Evolutionary conservation across 2,329 filamentous ascomycete genomes (phyloP).

Genomic region (Epicoccum sorghinum): DNA sequence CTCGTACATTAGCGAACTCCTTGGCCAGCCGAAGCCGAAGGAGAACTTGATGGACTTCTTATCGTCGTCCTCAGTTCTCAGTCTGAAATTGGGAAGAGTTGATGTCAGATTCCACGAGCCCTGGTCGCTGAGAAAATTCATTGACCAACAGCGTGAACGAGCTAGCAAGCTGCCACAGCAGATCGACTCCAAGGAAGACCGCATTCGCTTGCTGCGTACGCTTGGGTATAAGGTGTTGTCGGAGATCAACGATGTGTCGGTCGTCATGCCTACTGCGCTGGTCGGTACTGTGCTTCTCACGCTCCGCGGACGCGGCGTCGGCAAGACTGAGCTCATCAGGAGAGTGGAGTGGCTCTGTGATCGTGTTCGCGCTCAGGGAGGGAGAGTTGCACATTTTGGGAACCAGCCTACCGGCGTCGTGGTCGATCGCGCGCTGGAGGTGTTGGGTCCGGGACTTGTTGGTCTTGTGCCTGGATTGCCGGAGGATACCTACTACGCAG

Average conservation of each 20-base stretch:
- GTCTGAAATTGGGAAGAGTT: slow-evolving; percentile 85
- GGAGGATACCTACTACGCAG: slow-evolving; percentile 92
- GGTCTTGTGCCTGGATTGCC: slow-evolving; percentile 78
- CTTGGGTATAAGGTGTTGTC: slow-evolving; percentile 90
- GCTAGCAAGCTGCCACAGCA: slow-evolving; percentile 51
- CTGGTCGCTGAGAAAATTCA: slow-evolving; percentile 85
- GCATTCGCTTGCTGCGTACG: slow-evolving; percentile 78
- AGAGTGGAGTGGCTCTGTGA: slow-evolving; percentile 89
- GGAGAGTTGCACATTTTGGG: slow-evolving; percentile 91
- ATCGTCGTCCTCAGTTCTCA: slow-evolving; percentile 86
- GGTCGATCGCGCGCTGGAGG: slow-evolving; percentile 87
- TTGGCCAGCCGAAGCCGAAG: slow-evolving; percentile 93
- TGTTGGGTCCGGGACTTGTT: slow-evolving; percentile 87
- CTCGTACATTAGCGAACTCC: slow-evolving; percentile 90
- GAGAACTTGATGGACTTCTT: slow-evolving; percentile 91
- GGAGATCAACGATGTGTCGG: slow-evolving; percentile 94
- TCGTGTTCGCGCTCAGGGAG: slow-evolving; percentile 82
- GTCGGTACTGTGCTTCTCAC: slow-evolving; percentile 94
- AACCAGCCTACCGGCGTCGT: slow-evolving; percentile 79
- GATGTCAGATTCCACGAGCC: slow-evolving; percentile 96
- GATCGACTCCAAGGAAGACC: slow-evolving; percentile 51
- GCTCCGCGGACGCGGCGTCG: slow-evolving; percentile 87
- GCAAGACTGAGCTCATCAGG: slow-evolving; percentile 81
- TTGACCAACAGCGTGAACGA: slow-evolving; percentile 74
- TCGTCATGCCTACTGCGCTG: slow-evolving; percentile 96